phyloP scores from a whole-genome alignment of 257 asterid species.

The Solanum rostratum region DNA sequence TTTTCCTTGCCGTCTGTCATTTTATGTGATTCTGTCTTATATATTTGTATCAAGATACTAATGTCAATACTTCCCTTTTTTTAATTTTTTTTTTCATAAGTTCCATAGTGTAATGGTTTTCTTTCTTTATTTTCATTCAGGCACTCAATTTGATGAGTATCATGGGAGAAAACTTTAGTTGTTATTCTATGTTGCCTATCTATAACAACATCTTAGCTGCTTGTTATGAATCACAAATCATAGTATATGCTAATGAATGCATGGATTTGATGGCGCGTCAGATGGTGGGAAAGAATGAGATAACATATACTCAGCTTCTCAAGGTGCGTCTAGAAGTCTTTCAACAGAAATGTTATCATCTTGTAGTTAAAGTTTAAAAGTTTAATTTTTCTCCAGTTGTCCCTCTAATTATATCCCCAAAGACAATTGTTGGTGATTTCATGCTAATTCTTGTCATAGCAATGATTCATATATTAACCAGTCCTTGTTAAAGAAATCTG shows the following conservation, averaged over 20 bases:
- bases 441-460: not conserved
- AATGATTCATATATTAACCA: not conserved
- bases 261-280: conserved; percentile 64
- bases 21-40: not conserved
- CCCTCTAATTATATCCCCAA: no score
- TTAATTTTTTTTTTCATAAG: not conserved
- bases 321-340: conserved; percentile 59
- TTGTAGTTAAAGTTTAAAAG: no score
- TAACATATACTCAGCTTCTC: conserved; percentile 63
- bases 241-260: conserved; percentile 48
- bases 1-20: not conserved
- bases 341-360: no score
- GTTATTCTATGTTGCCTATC: conserved; percentile 41
- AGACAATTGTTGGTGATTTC: no score
- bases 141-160: conserved; percentile 44
- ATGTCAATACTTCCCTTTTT: not conserved
- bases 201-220: conserved; percentile 55
- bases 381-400: no score
- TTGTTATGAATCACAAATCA: conserved; percentile 31
- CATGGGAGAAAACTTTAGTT: conserved; percentile 36
- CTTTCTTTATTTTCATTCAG: conserved; percentile 26
- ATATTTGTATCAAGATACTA: not conserved
- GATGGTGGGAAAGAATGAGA: conserved; percentile 56
- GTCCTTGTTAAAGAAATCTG: not conserved
- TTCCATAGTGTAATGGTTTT: conserved; percentile 2